Base-by-base conservation (phyloP, 768 basidiomycete genomes). In the Leccinum sublutescens region DNA sequence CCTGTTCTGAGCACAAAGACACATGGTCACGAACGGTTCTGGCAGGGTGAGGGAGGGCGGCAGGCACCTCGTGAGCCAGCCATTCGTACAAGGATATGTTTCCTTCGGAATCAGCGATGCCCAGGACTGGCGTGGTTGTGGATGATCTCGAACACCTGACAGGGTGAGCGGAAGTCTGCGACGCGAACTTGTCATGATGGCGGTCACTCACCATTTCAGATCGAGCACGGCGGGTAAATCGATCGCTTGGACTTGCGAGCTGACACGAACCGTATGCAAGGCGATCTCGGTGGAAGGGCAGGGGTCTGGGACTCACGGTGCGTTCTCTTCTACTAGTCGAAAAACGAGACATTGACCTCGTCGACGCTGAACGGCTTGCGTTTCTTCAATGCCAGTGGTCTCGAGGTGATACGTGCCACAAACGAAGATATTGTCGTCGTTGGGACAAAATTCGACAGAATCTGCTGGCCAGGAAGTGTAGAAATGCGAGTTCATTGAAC, bases 391-490 rank as follows among this genome's bases (percentile, higher is more conserved):
- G 31, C 31, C 31, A 31, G 10, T 34, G 75, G 77, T 33, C 47
- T 86, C 78, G 21, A 98, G 80, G 64, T 92, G 86, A 76, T 99
- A 99, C 0, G 96, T 98, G 21, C 96, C 96, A 66, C 93, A 93
- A 2, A 88, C 89, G 59, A 98, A 81, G 27, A 97, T 74, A 63
- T 88, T 76, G 25, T 77, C 76, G 23, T 79, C 78, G 57, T 82
- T 82, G 5, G 95, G 95, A 64, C 92, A 95, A 71, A 95, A 98
- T 67, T 98, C 97, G 56, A 94, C 80, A 11, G 89, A 85, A 73
- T 97, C 95, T 21, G 94, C 95, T 10, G 93, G 93, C 67, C 84
- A 87, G n/a, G 77, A 73, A 1, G 94, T 96, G 72, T 93, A 85
- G 64, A 81, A 67, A 60, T 47, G 61, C 11, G 27, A 8, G 19